A percentile compares a stretch with the other conserved stretches of the same genome.
These are phyloP conservation scores for Boletus tomentosulus DNA, from an alignment of 768 basidiomycete species.

Conservation along the genomic window DNA sequence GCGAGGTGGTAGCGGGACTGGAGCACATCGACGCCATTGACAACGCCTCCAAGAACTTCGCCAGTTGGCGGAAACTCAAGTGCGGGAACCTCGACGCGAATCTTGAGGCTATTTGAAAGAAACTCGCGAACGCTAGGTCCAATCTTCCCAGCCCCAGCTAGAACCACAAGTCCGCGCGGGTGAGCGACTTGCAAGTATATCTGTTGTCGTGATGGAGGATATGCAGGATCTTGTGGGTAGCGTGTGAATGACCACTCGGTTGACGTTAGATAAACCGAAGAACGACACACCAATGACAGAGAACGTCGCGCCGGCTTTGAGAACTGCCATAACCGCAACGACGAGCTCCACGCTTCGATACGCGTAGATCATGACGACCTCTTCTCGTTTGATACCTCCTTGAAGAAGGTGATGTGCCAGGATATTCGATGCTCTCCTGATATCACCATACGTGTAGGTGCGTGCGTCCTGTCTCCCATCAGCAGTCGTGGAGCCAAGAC, in stretches of 20 bases:
- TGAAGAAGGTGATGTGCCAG: constrained; percentile 86
- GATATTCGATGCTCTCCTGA: constrained; percentile 82
- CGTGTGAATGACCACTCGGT: neutral
- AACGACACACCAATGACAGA: constrained; percentile 82
- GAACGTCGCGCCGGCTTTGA: constrained; percentile 95
- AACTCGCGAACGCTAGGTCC: constrained; percentile 80
- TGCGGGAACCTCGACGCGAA: constrained; percentile 89
- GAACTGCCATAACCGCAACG: constrained; percentile 92
- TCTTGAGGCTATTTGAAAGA: constrained; percentile 69
- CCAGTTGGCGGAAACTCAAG: constrained; percentile 70
- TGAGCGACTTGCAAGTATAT: constrained; percentile 91
- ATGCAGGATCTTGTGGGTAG: constrained; percentile 76
- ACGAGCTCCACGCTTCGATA: constrained; percentile 95
- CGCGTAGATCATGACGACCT: constrained; percentile 98
- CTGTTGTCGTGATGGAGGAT: constrained; percentile 88
- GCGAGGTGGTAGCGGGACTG: constrained; percentile 48
- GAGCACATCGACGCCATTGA: constrained; percentile 56
- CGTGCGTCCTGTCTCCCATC: constrained; percentile 47
- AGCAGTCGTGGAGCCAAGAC: constrained; percentile 39
- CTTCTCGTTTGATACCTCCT: constrained; percentile 84
- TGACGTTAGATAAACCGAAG: neutral
- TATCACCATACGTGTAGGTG: constrained; percentile 73
- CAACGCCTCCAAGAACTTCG: constrained; percentile 58
- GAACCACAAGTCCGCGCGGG: constrained; percentile 85
- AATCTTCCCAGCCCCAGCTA: constrained; percentile 86